Conservation (phyloP, 192 early-diverging fungal species). For the Coemansia nantahalensis region DNA sequence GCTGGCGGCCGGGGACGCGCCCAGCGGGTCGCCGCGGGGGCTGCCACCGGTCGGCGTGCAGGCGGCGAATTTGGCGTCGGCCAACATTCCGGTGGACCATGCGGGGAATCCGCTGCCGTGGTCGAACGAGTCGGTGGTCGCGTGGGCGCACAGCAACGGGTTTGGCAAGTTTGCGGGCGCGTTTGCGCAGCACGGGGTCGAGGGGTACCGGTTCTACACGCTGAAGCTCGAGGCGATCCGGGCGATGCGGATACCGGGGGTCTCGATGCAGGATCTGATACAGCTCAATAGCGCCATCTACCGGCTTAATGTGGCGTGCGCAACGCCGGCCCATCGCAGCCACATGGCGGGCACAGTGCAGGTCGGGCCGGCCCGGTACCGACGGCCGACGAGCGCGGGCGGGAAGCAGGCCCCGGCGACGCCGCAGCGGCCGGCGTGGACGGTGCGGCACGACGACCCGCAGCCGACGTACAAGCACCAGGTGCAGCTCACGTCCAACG, state of each 20-base stretch:
- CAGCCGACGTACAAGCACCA: conserved; percentile 30
- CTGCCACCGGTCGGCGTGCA: too few species aligned
- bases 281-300: conserved; percentile 51
- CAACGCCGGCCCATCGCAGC: conserved; percentile 30
- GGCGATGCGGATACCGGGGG: conserved; percentile 39
- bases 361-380: conserved; percentile 5
- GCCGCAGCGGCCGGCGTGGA: conserved; percentile 39
- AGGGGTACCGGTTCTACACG: conserved; percentile 45
- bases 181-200: conserved; percentile 45
- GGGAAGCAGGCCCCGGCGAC: neutral
- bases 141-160: conserved; percentile 35
- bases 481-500: conserved; percentile 33
- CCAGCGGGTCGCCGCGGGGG: too few species aligned
- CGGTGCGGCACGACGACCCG: conserved; percentile 37
- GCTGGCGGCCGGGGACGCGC: too few species aligned
- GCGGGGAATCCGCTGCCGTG: too few species aligned
- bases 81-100: too few species aligned
- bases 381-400: neutral
- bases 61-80: too few species aligned
- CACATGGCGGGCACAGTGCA: conserved; percentile 38
- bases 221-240: conserved; percentile 38
- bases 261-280: conserved; percentile 44
- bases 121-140: too few species aligned
- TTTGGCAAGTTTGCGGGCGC: conserved; percentile 43
- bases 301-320: conserved; percentile 34